Conservation (phyloP, 495 filamentous ascomycete species). For the Podospora pseudocomata region DNA sequence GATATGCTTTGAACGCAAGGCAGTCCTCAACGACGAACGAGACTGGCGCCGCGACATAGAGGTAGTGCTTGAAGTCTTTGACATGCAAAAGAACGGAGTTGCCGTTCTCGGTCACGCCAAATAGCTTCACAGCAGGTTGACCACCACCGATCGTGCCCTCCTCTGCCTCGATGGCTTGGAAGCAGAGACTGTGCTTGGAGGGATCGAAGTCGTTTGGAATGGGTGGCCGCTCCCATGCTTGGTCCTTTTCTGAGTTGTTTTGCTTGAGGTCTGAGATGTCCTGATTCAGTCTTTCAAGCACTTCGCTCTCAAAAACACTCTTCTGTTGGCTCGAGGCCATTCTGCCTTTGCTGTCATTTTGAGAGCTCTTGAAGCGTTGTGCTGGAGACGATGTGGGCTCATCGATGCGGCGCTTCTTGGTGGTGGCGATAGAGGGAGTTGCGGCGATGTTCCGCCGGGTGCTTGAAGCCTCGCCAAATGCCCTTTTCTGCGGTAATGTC, state of each 20-base stretch:
- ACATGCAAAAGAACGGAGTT: slow-evolving; percentile 95
- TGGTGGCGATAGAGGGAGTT: slow-evolving; percentile 26
- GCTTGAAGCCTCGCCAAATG: slow-evolving; percentile 49
- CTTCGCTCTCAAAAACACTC: slow-evolving; percentile 88
- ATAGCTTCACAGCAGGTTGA: slow-evolving; percentile 75
- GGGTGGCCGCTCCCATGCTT: slow-evolving; percentile 83
- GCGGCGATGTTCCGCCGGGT: slow-evolving; percentile 44
- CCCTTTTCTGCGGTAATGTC: slow-evolving; percentile 52
- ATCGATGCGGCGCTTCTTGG: slow-evolving; percentile 80
- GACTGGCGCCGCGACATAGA: slow-evolving; percentile 87
- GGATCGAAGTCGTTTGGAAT: slow-evolving; percentile 66
- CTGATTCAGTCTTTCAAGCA: slow-evolving; percentile 90
- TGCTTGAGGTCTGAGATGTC: slow-evolving; percentile 80
- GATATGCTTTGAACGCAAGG: slow-evolving; percentile 65
- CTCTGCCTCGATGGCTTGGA: slow-evolving; percentile 94
- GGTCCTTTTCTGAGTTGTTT: slow-evolving; percentile 85
- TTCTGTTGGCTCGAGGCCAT: slow-evolving; percentile 78
- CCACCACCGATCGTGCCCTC: slow-evolving; percentile 75
- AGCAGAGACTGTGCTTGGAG: slow-evolving; percentile 67
- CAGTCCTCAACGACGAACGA: slow-evolving; percentile 75
- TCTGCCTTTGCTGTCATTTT: slow-evolving; percentile 56
- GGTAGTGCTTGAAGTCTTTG: slow-evolving; percentile 91
- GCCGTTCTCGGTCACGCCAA: slow-evolving; percentile 93
- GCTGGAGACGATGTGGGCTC: slow-evolving; percentile 48
- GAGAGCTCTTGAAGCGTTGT: slow-evolving; percentile 54